A percentile compares a stretch with the other conserved stretches of the same genome.
Conservation (phyloP, 2,329 filamentous ascomycete species). For the Arachnomyces sp. region DNA sequence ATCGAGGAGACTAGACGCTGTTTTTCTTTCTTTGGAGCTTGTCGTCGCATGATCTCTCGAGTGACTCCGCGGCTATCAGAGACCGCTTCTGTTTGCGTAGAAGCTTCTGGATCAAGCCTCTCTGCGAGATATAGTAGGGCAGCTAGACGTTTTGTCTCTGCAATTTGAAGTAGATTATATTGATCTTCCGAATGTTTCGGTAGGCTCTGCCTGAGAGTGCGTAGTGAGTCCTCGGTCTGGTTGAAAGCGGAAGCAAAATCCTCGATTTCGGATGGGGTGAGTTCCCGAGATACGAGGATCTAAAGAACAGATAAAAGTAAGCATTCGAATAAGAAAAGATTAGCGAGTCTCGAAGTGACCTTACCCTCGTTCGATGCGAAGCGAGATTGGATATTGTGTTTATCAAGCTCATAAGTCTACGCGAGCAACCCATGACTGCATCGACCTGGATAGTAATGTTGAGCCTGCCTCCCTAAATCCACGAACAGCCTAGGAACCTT, state of each 20-base stretch:
- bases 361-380: slow-evolving; percentile 8
- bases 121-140: slow-evolving; percentile 23
- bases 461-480: not conserved
- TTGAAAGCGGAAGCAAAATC: slow-evolving; percentile 4
- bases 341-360: not conserved
- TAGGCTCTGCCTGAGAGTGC: slow-evolving; percentile 12
- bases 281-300: slow-evolving; percentile 7
- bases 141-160: slow-evolving; percentile 22
- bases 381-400: slow-evolving; percentile 15
- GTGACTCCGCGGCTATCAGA: not conserved
- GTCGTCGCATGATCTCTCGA: too few species aligned
- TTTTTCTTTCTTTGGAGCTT: slow-evolving; percentile 8
- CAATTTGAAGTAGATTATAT: slow-evolving; percentile 18
- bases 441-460: slow-evolving; percentile 18
- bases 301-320: too few species aligned
- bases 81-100: not conserved
- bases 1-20: slow-evolving; percentile 12
- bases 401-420: slow-evolving; percentile 22
- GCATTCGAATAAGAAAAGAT: slow-evolving; percentile 1
- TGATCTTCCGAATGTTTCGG: slow-evolving; percentile 12
- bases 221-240: slow-evolving; percentile 7
- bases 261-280: slow-evolving; percentile 4
- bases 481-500: not conserved
- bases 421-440: slow-evolving; percentile 25
- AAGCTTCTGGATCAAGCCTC: too few species aligned